Percentiles rank a stretch among this genome's conserved stretches.
These are phyloP conservation scores for Tolypocladium ovalisporum DNA, from an alignment of 2,329 filamentous ascomycete genomes.

Conservation along the genomic window DNA sequence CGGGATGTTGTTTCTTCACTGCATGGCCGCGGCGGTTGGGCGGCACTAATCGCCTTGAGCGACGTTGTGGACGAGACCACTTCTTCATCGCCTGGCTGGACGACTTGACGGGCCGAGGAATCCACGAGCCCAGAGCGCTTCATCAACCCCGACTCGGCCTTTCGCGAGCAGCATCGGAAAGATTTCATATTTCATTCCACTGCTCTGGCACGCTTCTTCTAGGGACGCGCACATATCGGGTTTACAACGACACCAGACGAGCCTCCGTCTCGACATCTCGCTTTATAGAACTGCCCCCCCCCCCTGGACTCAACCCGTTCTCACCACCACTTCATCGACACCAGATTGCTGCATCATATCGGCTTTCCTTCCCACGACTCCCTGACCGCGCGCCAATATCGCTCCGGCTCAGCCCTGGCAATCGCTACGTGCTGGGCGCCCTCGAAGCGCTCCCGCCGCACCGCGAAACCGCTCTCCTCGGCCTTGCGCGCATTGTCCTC, in stretches of 20 bases:
- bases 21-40: background rate
- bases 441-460: slow-evolving; percentile 34
- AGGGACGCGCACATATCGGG: background rate
- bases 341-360: background rate
- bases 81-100: background rate
- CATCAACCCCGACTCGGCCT: background rate
- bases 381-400: slow-evolving; percentile 40
- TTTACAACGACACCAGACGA: background rate
- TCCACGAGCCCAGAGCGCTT: background rate
- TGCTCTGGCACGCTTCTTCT: background rate
- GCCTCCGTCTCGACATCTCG: background rate
- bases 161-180: background rate
- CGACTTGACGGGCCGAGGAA: background rate
- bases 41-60: background rate
- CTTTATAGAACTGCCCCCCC: background rate
- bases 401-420: slow-evolving; percentile 28
- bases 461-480: slow-evolving; percentile 23
- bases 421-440: slow-evolving; percentile 41
- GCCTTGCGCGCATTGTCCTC: slow-evolving; percentile 36
- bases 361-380: slow-evolving; percentile 29
- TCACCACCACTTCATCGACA: background rate
- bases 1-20: background rate
- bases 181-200: background rate
- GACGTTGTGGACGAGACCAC: background rate
- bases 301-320: background rate